phyloP scores from a whole-genome alignment of 2,329 filamentous ascomycete species.

The Peltaster fructicola region DNA sequence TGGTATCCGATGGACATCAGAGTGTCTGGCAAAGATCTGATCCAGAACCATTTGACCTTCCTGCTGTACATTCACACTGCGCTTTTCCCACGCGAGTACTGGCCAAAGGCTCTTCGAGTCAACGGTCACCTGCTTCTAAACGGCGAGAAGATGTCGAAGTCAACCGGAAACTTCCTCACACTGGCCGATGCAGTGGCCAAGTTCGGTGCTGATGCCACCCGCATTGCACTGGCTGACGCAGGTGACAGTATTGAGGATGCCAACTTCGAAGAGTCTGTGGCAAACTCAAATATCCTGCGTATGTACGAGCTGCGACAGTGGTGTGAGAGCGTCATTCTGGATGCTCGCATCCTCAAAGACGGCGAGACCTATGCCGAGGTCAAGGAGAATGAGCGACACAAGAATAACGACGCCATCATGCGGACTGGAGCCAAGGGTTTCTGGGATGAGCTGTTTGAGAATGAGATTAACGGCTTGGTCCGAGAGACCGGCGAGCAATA shows the following conservation, averaged over 20 bases:
- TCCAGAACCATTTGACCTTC: slow-evolving; percentile 90
- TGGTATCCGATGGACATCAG: slow-evolving; percentile 88
- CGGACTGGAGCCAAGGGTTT: slow-evolving; percentile 60
- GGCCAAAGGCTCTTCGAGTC: slow-evolving; percentile 68
- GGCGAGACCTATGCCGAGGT: slow-evolving; percentile 25
- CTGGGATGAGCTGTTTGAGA: slow-evolving; percentile 78
- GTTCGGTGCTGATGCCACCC: slow-evolving; percentile 82
- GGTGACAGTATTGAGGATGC: slow-evolving; percentile 89
- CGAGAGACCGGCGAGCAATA: slow-evolving; percentile 65
- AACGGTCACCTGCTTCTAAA: slow-evolving; percentile 93
- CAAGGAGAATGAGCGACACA: slow-evolving; percentile 25
- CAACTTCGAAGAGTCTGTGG: slow-evolving; percentile 92
- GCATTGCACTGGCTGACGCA: slow-evolving; percentile 83
- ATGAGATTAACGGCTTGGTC: slow-evolving; percentile 78
- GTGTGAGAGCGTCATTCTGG: slow-evolving; percentile 69
- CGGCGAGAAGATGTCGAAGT: slow-evolving; percentile 97
- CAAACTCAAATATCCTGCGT: slow-evolving; percentile 77
- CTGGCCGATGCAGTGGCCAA: slow-evolving; percentile 72
- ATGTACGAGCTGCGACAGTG: slow-evolving; percentile 73
- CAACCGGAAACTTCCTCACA: slow-evolving; percentile 92
- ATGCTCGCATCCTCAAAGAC: slow-evolving; percentile 31
- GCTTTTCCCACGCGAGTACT: slow-evolving; percentile 73
- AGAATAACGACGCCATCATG: slow-evolving; percentile 41
- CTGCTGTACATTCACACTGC: slow-evolving; percentile 88
- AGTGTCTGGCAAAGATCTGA: slow-evolving; percentile 80